These are phyloP conservation scores for Ophiostoma novo-ulmi DNA, from an alignment of 2,329 filamentous ascomycete species.

Conservation along the genomic window DNA sequence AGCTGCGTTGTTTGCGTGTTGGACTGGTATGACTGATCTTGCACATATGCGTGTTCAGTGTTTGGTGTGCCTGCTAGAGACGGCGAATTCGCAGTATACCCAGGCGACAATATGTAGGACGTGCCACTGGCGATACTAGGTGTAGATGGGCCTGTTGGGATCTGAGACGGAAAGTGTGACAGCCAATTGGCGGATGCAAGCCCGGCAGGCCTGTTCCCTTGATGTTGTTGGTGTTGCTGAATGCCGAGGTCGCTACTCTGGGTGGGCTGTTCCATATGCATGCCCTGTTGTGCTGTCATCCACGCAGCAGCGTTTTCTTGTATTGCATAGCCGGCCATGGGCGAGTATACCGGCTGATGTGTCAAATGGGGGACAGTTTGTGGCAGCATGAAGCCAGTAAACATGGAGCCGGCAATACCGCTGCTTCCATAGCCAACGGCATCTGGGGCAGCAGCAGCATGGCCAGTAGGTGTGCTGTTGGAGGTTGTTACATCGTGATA, in stretches of 20 bases:
- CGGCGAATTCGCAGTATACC: not conserved
- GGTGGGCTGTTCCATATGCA: not conserved
- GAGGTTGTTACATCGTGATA: conserved; percentile 5
- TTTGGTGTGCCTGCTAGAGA: not conserved
- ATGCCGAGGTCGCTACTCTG: not conserved
- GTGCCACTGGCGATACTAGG: not conserved
- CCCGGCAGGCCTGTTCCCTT: not conserved
- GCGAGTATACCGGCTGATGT: not conserved
- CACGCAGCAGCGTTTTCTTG: not conserved
- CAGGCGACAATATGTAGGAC: not conserved
- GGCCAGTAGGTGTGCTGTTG: not conserved
- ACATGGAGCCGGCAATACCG: not conserved
- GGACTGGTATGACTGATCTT: not conserved
- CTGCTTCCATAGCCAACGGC: not conserved
- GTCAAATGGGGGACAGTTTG: not conserved
- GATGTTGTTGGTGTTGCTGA: not conserved
- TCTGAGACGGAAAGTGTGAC: not conserved
- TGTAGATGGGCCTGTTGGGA: not conserved
- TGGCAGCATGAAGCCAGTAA: not conserved
- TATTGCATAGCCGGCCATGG: conserved; percentile 5
- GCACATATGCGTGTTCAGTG: not conserved
- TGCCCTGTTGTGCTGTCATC: not conserved
- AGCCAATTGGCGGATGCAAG: not conserved
- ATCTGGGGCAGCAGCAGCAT: not conserved
- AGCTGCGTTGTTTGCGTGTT: not conserved